A percentile compares a stretch with the other conserved stretches of the same genome.
Evolutionary conservation across 2,329 filamentous ascomycete genomes (phyloP).

Genomic region (Penicillium sumatraense): DNA sequence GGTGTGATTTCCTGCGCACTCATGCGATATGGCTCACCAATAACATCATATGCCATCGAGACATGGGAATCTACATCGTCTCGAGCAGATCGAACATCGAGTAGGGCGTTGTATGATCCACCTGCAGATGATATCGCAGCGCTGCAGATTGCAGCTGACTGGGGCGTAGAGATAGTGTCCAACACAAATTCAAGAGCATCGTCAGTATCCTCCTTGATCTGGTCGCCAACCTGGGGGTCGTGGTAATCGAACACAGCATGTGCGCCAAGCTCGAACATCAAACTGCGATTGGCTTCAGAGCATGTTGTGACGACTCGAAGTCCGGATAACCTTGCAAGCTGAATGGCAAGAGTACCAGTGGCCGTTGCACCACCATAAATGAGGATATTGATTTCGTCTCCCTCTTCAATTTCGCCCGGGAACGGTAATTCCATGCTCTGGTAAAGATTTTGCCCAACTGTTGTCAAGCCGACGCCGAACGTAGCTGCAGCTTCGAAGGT

Average conservation of each 20-base stretch:
- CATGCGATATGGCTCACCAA: conserved; percentile 25
- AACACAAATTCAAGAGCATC: conserved; percentile 24
- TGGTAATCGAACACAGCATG: conserved; percentile 40
- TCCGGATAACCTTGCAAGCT: conserved; percentile 42
- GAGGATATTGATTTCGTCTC: conserved; percentile 16
- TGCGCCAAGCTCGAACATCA: conserved; percentile 34
- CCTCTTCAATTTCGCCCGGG: conserved; percentile 16
- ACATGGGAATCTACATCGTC: conserved; percentile 25
- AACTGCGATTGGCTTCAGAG: conserved; percentile 23
- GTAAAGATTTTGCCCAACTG: conserved; percentile 54
- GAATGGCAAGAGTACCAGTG: conserved; percentile 43
- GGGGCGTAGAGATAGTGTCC: conserved; percentile 26
- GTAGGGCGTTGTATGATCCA: conserved; percentile 23
- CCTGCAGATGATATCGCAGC: conserved; percentile 23
- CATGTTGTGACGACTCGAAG: conserved; percentile 29
- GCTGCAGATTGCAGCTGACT: conserved; percentile 24
- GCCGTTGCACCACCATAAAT: conserved; percentile 45
- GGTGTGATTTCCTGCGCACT: conserved; percentile 9
- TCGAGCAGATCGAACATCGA: conserved; percentile 20
- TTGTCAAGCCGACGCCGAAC: conserved; percentile 56
- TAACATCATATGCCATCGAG: conserved; percentile 25
- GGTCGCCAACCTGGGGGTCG: conserved; percentile 25
- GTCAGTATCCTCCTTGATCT: conserved; percentile 32
- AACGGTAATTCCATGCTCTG: conserved; percentile 33
- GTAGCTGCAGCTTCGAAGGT: conserved; percentile 58